These are phyloP conservation scores for Globisporangium cederbergense DNA, from an alignment of 352 stramenopile species.

Conservation along the genomic window DNA sequence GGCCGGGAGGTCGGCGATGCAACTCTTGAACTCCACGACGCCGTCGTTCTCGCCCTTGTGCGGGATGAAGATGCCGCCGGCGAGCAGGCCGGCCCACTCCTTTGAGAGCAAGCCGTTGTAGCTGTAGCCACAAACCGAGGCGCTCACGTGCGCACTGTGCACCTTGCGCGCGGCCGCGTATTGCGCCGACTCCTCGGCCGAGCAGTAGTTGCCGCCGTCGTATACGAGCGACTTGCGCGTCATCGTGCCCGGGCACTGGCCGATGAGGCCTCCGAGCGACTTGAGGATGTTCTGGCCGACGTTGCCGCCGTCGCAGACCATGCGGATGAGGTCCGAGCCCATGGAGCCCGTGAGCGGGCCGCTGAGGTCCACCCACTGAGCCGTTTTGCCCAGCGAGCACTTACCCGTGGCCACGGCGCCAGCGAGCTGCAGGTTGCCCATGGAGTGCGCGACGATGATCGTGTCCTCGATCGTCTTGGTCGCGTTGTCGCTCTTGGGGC, in stretches of 20 bases:
- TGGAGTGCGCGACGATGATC: constrained; percentile 65
- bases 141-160: constrained; percentile 29
- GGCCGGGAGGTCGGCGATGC: constrained; percentile 29
- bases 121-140: constrained; percentile 38
- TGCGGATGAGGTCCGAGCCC: constrained; percentile 40
- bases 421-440: constrained; percentile 52
- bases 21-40: constrained; percentile 59
- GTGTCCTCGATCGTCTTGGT: constrained; percentile 50
- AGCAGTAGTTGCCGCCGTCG: constrained; percentile 24
- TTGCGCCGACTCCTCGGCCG: constrained; percentile 16
- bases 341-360: constrained; percentile 45
- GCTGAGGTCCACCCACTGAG: constrained; percentile 39
- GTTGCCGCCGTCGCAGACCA: constrained; percentile 25
- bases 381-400: constrained; percentile 16
- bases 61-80: constrained; percentile 14
- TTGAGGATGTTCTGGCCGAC: constrained; percentile 25
- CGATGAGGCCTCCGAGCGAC: constrained; percentile 28
- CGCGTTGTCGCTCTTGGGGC: constrained; percentile 26
- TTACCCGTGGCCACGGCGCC: constrained; percentile 27
- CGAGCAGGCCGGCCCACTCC: constrained; percentile 26
- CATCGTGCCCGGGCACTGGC: constrained; percentile 27
- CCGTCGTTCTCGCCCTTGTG: constrained; percentile 24
- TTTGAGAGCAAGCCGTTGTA: constrained; percentile 35
- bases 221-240: constrained; percentile 38
- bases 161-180: constrained; percentile 32